Base-by-base conservation (phyloP, 257 asterid genomes). In the Solanum sitiens region DNA sequence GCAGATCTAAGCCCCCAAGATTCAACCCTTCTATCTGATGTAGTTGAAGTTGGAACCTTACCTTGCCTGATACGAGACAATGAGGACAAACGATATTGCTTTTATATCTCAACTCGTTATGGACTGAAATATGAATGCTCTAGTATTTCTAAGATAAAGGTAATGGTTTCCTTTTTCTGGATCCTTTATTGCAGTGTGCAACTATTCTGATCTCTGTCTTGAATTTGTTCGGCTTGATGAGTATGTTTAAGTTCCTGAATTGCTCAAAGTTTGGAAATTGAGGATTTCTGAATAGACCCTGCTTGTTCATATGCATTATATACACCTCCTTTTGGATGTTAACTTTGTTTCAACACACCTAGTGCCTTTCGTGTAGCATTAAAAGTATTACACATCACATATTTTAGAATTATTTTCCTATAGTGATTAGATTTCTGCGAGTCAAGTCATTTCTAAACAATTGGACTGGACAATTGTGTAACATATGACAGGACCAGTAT, bases 41-140 rank as follows among this genome's bases (percentile, higher is more conserved):
- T 97, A 86, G 91, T 93, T 91, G 95, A 94, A 91, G 96, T 95
- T 70, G 98, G 98, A 37, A 89, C 90, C 23, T 95, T 93, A 83
- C 98, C 98, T 74, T 89, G 91, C 88, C 86, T 93, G 87, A 87
- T 87, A 53, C 94, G 94, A 39, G 99, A 95, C 84, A 94, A 94
- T 71, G 96, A 89, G 73, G 98, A 90, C 92, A 90, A 92, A 44
- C 94, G 95, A 87, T 89, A 93, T 90, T 95, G 96, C 91, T 95
- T 97, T 91, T 95, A 88, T 86, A 93, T 97, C 90, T 90, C 95
- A 92, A 97, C 99, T 84, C 91, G 93, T 45, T 97, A 94, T 15
- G 99, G 99, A 76, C 91, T 97, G 94, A 94, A 95, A 25, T 97
- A 97, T 75, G 99, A 97, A 90, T 97, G 99, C 94, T 91, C 98